Percentiles rank a stretch among this genome's conserved stretches.
phyloP scores from a whole-genome alignment of 768 basidiomycete species.

The Pisolithus marmoratus region DNA sequence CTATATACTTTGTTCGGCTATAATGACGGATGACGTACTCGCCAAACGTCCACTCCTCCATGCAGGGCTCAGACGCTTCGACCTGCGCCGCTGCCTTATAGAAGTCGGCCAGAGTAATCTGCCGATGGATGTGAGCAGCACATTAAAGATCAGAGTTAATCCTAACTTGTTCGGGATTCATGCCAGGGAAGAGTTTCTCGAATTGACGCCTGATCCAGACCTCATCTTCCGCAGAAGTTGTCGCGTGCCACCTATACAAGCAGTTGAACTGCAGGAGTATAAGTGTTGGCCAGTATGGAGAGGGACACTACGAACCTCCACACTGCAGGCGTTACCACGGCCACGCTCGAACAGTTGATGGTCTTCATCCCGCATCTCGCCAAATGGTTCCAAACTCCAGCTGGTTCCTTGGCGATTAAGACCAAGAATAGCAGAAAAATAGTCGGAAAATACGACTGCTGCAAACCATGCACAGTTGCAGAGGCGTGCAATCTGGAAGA shows the following conservation, averaged over 20 bases:
- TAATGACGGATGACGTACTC: constrained; percentile 33
- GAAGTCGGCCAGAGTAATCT: constrained; percentile 47
- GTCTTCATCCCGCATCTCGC: constrained; percentile 58
- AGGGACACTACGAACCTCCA: constrained; percentile 48
- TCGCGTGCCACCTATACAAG: constrained; percentile 82
- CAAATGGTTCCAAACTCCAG: constrained; percentile 76
- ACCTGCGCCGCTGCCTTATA: constrained; percentile 35
- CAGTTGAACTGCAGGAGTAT: constrained; percentile 65
- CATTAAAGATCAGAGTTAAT: constrained; percentile 9
- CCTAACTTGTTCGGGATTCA: constrained; percentile 34
- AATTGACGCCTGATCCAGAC: constrained; percentile 56
- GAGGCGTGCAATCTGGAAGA: constrained; percentile 79
- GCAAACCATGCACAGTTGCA: constrained; percentile 82
- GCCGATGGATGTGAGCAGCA: background rate
- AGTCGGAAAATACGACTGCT: constrained; percentile 71
- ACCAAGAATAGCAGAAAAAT: constrained; percentile 75
- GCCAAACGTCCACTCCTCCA: constrained; percentile 66
- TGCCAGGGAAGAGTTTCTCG: constrained; percentile 46
- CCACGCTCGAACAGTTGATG: constrained; percentile 73
- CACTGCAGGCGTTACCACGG: constrained; percentile 75
- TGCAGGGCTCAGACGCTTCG: too few relatives aligned
- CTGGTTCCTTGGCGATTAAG: constrained; percentile 65
- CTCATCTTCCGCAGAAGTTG: constrained; percentile 67
- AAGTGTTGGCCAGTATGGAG: background rate
- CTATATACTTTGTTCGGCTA: background rate